These are phyloP conservation scores for Eleusine coracana DNA, from an alignment of 176 grass and related monocot genomes.

Conservation along the genomic window DNA sequence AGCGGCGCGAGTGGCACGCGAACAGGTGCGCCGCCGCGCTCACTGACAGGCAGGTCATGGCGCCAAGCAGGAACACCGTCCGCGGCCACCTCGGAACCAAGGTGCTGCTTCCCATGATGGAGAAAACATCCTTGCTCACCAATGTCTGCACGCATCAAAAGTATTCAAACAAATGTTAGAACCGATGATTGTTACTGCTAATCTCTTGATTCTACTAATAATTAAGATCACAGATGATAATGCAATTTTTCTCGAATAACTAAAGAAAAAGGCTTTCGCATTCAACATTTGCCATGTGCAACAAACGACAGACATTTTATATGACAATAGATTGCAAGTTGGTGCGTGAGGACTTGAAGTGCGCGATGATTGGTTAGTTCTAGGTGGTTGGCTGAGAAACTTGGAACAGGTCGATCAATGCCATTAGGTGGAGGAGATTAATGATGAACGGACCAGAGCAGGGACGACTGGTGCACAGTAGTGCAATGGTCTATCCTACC, in stretches of 20 bases:
- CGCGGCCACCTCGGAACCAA: constrained; percentile 71
- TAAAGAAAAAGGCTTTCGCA: background rate
- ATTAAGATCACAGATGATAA: background rate
- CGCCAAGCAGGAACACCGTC: constrained; percentile 75
- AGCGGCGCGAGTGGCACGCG: constrained; percentile 79
- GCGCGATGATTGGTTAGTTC: background rate
- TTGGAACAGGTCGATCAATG: constrained; percentile 26
- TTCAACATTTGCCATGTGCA: constrained; percentile 2
- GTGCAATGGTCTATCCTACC: constrained; percentile 9
- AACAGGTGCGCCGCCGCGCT: constrained; percentile 89
- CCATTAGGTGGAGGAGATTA: constrained; percentile 2
- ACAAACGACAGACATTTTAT: constrained; percentile 11
- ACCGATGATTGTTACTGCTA: background rate
- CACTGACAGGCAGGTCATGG: constrained; percentile 79
- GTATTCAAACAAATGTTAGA: background rate
- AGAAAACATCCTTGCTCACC: background rate
- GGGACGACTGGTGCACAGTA: background rate
- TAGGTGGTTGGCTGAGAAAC: background rate
- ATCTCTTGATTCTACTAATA: background rate
- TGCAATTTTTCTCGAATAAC: background rate
- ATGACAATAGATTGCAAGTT: background rate
- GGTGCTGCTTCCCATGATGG: background rate
- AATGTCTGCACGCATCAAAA: constrained; percentile 27
- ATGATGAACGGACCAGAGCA: background rate
- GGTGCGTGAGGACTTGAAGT: background rate